phyloP scores from a whole-genome alignment of 1,139 yeast genomes.

The Hanseniaspora uvarum region DNA sequence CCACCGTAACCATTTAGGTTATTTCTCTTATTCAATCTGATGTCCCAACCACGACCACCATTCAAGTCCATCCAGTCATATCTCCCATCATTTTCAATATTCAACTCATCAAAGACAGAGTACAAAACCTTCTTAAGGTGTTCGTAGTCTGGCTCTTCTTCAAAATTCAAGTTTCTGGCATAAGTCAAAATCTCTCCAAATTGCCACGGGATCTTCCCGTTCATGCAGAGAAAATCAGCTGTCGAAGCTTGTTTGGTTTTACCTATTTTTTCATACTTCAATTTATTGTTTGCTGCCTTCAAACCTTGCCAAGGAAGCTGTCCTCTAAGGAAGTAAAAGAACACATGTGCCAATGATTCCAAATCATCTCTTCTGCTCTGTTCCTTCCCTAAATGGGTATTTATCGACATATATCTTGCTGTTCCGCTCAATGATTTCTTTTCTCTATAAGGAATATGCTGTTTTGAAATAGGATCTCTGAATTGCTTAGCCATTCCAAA shows the following conservation, averaged over 20 bases:
- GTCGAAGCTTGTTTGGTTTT: conserved; percentile 84
- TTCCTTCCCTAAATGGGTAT: conserved; percentile 94
- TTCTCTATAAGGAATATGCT: conserved; percentile 93
- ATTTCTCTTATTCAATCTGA: conserved; percentile 70
- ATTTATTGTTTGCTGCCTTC: conserved; percentile 95
- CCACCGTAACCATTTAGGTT: conserved; percentile 70
- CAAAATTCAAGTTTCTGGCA: conserved; percentile 76
- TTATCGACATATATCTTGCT: conserved; percentile 94
- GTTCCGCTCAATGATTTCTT: conserved; percentile 91
- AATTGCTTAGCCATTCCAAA: conserved; percentile 98
- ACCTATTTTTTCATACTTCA: conserved; percentile 92
- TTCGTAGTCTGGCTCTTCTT: conserved; percentile 90
- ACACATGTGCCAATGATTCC: conserved; percentile 91
- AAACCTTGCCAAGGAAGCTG: conserved; percentile 98
- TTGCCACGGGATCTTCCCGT: conserved; percentile 66
- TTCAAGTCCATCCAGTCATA: conserved; percentile 94
- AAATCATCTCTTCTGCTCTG: conserved; percentile 92
- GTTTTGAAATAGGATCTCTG: conserved; percentile 88
- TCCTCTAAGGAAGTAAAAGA: conserved; percentile 85
- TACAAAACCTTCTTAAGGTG: conserved; percentile 68
- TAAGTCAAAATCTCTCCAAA: conserved; percentile 77
- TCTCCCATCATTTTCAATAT: conserved; percentile 70
- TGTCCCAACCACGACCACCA: conserved; percentile 88
- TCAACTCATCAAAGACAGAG: conserved; percentile 59
- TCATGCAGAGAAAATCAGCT: conserved; percentile 60